These are phyloP conservation scores for Coemansia sp. DNA, from an alignment of 192 early-diverging fungal genomes.

Conservation along the genomic window DNA sequence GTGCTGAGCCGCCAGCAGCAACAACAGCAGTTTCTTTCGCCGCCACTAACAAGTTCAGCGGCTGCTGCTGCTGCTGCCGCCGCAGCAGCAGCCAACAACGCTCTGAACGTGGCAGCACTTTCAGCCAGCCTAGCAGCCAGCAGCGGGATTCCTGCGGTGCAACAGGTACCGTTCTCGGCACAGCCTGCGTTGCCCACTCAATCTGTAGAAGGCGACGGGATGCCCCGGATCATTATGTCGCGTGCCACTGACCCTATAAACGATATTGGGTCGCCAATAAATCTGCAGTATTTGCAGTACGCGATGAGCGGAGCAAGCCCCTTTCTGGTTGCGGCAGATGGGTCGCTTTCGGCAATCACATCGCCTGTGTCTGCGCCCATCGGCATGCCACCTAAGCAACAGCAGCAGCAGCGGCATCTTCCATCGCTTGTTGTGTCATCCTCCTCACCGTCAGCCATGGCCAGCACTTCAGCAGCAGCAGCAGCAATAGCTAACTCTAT, in stretches of 20 bases:
- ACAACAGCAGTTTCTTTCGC: conserved; percentile 23
- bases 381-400: conserved; percentile 22
- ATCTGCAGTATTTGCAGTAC: conserved; percentile 45
- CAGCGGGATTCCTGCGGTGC: neutral
- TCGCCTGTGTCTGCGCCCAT: conserved; percentile 24
- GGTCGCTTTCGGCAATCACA: conserved; percentile 14
- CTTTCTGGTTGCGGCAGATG: conserved; percentile 20
- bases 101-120: conserved; percentile 1
- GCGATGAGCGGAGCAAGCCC: conserved; percentile 37
- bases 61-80: neutral
- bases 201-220: neutral
- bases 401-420: conserved; percentile 19
- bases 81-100: neutral
- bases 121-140: neutral
- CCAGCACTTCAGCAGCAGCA: conserved; percentile 3
- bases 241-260: conserved; percentile 46
- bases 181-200: neutral
- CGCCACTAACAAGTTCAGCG: neutral
- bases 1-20: neutral
- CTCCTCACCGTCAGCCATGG: conserved; percentile 14
- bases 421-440: conserved; percentile 28
- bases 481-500: neutral
- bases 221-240: conserved; percentile 17
- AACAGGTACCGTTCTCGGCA: neutral
- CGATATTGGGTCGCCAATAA: conserved; percentile 49